A percentile compares a stretch with the other conserved stretches of the same genome.
phyloP scores from a whole-genome alignment of 805 yeast species.

The Candida sanyiensis region DNA sequence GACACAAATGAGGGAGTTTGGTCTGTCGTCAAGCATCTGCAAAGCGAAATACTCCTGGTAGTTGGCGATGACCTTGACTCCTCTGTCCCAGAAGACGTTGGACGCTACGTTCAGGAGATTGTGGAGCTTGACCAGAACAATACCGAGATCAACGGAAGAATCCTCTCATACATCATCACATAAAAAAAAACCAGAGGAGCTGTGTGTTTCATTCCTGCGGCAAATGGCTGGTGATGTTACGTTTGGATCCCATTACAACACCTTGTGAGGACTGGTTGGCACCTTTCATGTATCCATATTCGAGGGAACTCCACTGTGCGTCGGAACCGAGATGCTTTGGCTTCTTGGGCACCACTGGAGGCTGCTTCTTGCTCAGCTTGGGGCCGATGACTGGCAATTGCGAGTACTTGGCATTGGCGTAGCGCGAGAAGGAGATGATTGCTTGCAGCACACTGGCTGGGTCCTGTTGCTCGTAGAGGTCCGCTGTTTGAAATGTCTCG shows the following conservation, averaged over 20 bases:
- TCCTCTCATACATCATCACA: slow-evolving; percentile 19
- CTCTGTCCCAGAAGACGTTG: slow-evolving; percentile 27
- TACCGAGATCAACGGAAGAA: slow-evolving; percentile 21
- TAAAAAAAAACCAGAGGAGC: slow-evolving; percentile 4
- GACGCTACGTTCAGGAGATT: slow-evolving; percentile 27
- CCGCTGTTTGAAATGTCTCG: slow-evolving; percentile 75
- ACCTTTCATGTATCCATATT: slow-evolving; percentile 57
- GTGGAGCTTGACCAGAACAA: slow-evolving; percentile 22
- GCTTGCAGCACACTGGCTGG: slow-evolving; percentile 76
- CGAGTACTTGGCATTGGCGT: slow-evolving; percentile 52
- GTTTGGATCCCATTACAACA: slow-evolving; percentile 47
- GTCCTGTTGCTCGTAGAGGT: slow-evolving; percentile 66
- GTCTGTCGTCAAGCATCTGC: slow-evolving; percentile 50
- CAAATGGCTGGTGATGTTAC: slow-evolving; percentile 36
- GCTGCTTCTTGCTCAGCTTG: slow-evolving; percentile 42
- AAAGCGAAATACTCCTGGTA: slow-evolving; percentile 30
- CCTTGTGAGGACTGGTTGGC: slow-evolving; percentile 49
- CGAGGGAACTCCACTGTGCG: slow-evolving; percentile 46
- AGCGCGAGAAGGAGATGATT: slow-evolving; percentile 65
- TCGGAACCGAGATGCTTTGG: slow-evolving; percentile 39
- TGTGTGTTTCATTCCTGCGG: neutral
- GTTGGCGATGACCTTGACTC: slow-evolving; percentile 24
- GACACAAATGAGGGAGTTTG: slow-evolving; percentile 45
- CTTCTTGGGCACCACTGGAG: slow-evolving; percentile 48
- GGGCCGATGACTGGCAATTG: slow-evolving; percentile 54